Evolutionary conservation across 2,329 filamentous ascomycete genomes (phyloP), one percentile per base, ranked within the genome.

Genomic region (Emergomyces pasteurianus): DNA sequence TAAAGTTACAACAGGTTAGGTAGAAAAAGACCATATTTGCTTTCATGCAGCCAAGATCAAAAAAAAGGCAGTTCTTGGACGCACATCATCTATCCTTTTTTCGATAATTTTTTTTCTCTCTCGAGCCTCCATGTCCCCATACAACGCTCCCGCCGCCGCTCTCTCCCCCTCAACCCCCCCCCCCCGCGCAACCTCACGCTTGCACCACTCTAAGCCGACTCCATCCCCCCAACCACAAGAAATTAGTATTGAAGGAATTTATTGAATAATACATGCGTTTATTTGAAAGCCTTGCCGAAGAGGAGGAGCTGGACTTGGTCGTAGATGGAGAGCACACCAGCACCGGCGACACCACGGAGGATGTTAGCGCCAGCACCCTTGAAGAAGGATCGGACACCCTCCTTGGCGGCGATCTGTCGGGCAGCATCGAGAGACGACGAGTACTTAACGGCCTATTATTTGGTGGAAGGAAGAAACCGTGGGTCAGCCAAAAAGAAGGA

Each of bases 301-400:
- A 99, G 82, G 80, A 99, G 81, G 79, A 99, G 86, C 89, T 99
- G 94, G 80, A 90, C 90, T 86, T 97, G 92, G 81, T 99, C 94
- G 84, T 99, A 99, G 90, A 99, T 96, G 80, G 94, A 99, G 79
- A 99, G 86, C 78, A 99, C 94, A 99, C 94, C 94, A 84, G 94
- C 94, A 90, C 94, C 95, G 77, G 94, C 94, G 77, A 99, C 94
- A 96, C 94, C 95, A 96, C 94, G 94, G 83, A 99, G 94, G 78
- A 99, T 99, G 90, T 99, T 99, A 87, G 94, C 94, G 90, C 94
- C 94, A 78, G 94, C 94, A 92, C 94, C 94, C 90, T 99, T 99
- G 92, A 99, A 99, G 81, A 99, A 92, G 75, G 94, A 99, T 83
- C 86, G 89, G 81, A 95, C 83, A 86, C 94, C 94, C 86, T 97